A percentile compares a stretch with the other conserved stretches of the same genome.
Conservation (phyloP, 2,329 filamentous ascomycete genomes). For the Ophiostoma perfectum region DNA sequence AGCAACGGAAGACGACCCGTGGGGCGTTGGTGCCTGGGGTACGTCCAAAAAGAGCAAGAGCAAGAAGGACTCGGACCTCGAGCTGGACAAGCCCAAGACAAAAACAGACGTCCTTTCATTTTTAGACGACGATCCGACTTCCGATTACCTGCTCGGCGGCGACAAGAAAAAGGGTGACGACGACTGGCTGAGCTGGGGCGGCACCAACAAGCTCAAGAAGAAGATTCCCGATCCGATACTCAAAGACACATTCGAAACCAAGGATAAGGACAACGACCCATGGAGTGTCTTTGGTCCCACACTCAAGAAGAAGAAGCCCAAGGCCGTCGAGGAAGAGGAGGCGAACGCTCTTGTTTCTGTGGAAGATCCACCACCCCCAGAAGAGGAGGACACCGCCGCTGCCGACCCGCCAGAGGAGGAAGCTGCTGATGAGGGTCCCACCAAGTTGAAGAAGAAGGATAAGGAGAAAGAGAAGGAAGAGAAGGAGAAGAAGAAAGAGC, state of each 20-base stretch:
- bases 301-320: constrained; percentile 30
- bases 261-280: constrained; percentile 37
- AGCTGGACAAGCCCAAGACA: constrained; percentile 17
- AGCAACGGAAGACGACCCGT: constrained; percentile 23
- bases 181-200: constrained; percentile 24
- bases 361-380: constrained; percentile 35
- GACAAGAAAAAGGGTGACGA: constrained; percentile 29
- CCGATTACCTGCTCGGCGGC: constrained; percentile 21
- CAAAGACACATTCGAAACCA: constrained; percentile 31
- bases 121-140: neutral
- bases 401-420: constrained; percentile 33
- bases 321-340: constrained; percentile 41
- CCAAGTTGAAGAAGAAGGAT: constrained; percentile 38
- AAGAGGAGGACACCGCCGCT: constrained; percentile 39
- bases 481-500: constrained; percentile 38
- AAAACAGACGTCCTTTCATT: neutral
- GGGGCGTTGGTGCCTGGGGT: constrained; percentile 15
- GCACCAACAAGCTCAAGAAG: constrained; percentile 28
- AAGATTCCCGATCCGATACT: constrained; percentile 29
- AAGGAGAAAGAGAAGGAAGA: constrained; percentile 32
- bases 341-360: constrained; percentile 31
- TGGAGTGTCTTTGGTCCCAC: constrained; percentile 33
- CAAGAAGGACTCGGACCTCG: constrained; percentile 27
- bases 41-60: constrained; percentile 20
- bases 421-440: constrained; percentile 41